These are phyloP conservation scores for Agaricales sp. DNA, from an alignment of 1,284 basidiomycete species.

Conservation along the genomic window DNA sequence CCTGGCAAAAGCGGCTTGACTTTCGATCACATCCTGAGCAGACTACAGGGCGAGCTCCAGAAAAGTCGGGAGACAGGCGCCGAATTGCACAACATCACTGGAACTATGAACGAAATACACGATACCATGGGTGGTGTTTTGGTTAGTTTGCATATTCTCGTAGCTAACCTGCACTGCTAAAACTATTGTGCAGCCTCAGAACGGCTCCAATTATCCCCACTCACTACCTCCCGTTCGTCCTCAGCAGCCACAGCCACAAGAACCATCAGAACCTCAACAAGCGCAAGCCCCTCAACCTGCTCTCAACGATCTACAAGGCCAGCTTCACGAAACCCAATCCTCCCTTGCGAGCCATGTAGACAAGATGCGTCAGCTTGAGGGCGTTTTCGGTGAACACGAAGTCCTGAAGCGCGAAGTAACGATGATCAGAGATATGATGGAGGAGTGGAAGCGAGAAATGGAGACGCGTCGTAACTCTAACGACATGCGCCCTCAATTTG, in stretches of 20 bases:
- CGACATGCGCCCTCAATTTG: conserved; percentile 25
- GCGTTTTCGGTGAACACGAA: conserved; percentile 82
- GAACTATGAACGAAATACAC: conserved; percentile 86
- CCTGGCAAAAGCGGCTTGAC: conserved; percentile 72
- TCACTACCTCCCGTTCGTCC: conserved; percentile 56
- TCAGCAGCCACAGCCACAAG: conserved; percentile 29
- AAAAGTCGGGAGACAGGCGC: conserved; percentile 92
- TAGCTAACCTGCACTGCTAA: no score
- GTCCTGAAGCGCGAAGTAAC: conserved; percentile 75
- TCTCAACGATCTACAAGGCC: conserved; percentile 53
- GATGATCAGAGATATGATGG: conserved; percentile 61
- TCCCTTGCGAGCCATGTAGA: conserved; percentile 76
- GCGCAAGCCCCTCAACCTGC: not conserved
- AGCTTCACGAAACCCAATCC: conserved; percentile 80
- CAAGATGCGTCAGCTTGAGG: conserved; percentile 78
- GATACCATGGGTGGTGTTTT: conserved; percentile 83
- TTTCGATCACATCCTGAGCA: conserved; percentile 75
- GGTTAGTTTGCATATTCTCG: conserved; percentile 33
- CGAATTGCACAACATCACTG: conserved; percentile 74
- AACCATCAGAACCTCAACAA: conserved; percentile 18
- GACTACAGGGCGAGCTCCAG: conserved; percentile 81
- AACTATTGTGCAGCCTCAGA: conserved; percentile 34
- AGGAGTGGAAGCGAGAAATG: conserved; percentile 19
- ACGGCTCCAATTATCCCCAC: conserved; percentile 48
- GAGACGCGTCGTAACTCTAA: conserved; percentile 27